Evolutionary conservation across 306 rosid species (phyloP).

Genomic region (Vachellia collinsii): DNA sequence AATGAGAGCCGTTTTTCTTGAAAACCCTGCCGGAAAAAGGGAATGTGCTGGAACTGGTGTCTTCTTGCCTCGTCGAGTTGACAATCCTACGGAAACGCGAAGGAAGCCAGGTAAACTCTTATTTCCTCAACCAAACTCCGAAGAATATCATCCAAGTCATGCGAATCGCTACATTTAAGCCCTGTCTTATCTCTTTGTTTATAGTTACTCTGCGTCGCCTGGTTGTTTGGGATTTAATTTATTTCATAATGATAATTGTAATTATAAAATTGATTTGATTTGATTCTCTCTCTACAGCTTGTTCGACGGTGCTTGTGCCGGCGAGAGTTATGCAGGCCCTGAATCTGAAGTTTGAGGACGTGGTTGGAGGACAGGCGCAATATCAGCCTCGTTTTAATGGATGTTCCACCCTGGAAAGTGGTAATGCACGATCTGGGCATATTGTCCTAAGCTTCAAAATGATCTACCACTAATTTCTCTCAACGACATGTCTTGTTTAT

Average conservation of each 20-base stretch:
- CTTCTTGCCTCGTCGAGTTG: conserved; percentile 68
- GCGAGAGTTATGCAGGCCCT: conserved; percentile 71
- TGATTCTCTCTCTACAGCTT: conserved; percentile 36
- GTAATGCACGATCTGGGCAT: conserved; percentile 32
- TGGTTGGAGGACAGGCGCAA: conserved; percentile 42
- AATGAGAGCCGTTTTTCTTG: conserved; percentile 54
- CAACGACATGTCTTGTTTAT: background rate
- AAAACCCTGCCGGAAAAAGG: conserved; percentile 34
- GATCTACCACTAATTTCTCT: background rate
- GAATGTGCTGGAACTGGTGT: conserved; percentile 86
- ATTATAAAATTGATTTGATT: background rate
- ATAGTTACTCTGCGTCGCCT: background rate
- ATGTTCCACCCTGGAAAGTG: conserved; percentile 40
- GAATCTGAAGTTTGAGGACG: conserved; percentile 52
- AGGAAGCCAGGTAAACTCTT: conserved; percentile 53
- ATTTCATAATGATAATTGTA: background rate
- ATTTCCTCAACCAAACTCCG: background rate
- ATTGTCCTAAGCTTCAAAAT: background rate
- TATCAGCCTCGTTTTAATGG: conserved; percentile 43
- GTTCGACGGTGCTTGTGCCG: conserved; percentile 64
- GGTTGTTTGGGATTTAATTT: background rate
- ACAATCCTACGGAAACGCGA: conserved; percentile 33
- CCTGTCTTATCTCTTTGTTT: background rate
- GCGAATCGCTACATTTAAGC: background rate
- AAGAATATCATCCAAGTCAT: background rate